Conservation (phyloP, 2,329 filamentous ascomycete species). For the Sporothrix inflata region DNA sequence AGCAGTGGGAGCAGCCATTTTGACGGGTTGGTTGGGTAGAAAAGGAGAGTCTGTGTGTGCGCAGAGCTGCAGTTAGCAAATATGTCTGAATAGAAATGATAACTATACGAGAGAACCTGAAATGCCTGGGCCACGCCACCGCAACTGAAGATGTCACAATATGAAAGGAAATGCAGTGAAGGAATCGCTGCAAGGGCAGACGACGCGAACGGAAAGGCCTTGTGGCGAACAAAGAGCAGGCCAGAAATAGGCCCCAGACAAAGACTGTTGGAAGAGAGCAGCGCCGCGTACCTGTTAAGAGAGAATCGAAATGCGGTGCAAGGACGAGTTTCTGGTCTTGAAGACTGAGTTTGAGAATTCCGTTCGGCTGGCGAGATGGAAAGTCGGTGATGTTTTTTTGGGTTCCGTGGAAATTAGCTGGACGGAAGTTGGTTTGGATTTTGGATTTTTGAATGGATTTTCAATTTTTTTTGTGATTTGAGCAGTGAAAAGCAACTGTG, state of each 20-base stretch:
- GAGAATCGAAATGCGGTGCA: constrained; percentile 5
- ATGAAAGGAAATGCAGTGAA: neutral
- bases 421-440: constrained; percentile 34
- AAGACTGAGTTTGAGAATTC: neutral
- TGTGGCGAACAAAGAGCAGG: constrained; percentile 16
- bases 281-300: constrained; percentile 16
- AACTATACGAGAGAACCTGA: neutral
- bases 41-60: constrained; percentile 30
- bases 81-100: constrained; percentile 8
- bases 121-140: too few relatives aligned
- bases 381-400: constrained; percentile 29
- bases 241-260: neutral
- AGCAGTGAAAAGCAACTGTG: constrained; percentile 52
- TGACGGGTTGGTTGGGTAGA: constrained; percentile 41
- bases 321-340: neutral
- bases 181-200: neutral
- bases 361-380: constrained; percentile 27
- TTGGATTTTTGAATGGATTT: constrained; percentile 56
- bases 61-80: constrained; percentile 31
- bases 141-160: neutral
- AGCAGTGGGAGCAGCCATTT: constrained; percentile 64
- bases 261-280: constrained; percentile 3
- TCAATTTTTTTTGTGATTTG: constrained; percentile 63
- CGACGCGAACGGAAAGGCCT: constrained; percentile 18
- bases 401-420: constrained; percentile 33